A percentile compares a stretch with the other conserved stretches of the same genome.
Evolutionary conservation across 805 yeast genomes (phyloP).

Genomic region (Suhomyces emberorum): DNA sequence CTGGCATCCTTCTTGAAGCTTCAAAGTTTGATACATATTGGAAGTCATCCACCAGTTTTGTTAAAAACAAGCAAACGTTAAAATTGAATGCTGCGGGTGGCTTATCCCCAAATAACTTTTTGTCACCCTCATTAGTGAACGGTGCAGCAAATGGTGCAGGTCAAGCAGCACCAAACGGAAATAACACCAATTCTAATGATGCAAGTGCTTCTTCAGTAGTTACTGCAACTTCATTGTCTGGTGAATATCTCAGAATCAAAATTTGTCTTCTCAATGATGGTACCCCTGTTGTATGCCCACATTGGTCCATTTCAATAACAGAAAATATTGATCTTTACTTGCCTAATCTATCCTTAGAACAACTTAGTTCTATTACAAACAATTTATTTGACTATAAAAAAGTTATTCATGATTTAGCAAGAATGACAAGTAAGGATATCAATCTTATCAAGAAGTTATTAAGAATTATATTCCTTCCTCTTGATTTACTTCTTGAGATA

Average conservation of each 20-base stretch:
- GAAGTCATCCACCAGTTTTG: constrained; percentile 76
- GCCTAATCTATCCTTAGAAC: constrained; percentile 52
- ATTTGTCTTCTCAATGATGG: constrained; percentile 78
- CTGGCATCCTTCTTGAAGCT: constrained; percentile 79
- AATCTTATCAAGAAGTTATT: constrained; percentile 42
- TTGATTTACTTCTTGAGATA: constrained; percentile 53
- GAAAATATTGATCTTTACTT: constrained; percentile 57
- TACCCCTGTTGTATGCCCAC: constrained; percentile 79
- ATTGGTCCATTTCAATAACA: constrained; percentile 50
- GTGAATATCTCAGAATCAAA: constrained; percentile 67
- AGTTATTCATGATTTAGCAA: constrained; percentile 36
- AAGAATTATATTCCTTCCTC: constrained; percentile 51
- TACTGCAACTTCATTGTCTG: constrained; percentile 86
- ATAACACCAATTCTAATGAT: constrained; percentile 6
- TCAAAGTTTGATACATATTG: constrained; percentile 94
- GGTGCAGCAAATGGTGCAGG: constrained; percentile 8
- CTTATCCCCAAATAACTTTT: constrained; percentile 39
- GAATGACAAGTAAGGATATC: constrained; percentile 36
- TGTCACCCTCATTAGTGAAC: constrained; percentile 32
- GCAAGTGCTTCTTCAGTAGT: constrained; percentile 59
- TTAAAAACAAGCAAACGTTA: constrained; percentile 25
- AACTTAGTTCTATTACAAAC: constrained; percentile 38
- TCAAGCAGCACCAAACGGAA: constrained; percentile 5
- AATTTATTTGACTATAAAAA: constrained; percentile 39
- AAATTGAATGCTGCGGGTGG: constrained; percentile 38